Base-by-base conservation (phyloP, 129 eudicot species). In the Saposhnikovia divaricata region DNA sequence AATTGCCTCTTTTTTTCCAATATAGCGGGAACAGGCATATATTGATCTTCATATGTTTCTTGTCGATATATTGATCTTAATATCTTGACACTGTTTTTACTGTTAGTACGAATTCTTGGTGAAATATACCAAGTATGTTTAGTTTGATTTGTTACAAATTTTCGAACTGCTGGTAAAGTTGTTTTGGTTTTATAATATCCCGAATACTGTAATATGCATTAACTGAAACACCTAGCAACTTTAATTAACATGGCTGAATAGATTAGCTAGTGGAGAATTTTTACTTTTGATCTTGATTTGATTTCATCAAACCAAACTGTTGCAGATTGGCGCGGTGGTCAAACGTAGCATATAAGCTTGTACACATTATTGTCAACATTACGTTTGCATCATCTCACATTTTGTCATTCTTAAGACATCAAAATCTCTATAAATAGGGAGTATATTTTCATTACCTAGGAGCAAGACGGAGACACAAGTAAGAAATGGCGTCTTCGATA, bases 381-480 rank as follows among this genome's bases (percentile, higher is more conserved):
- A 70, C 46, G 25, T 70, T 38, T 38, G 75, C 25, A 70, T 18
- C 1, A 38, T 2, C 13, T 70, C 75, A 70, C 75, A 70, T 18
- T 14, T 1, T 70, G 75, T 70, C 46, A 70, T 37, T 1, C 11
- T 1, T 18, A 69, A 13, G 74, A 37, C 21, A 28, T 69, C 44
- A 37, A 47, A 34, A 18, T 27, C n/a, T 70, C 47, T 6, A 70
- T 31, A 70, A 70, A 70, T 71, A 71, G 75, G 46, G 13, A 37
- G 45, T 19, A 0, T 18, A 2, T 13, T 38, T 70, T 0, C 25
- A 15, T 70, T 69, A 1, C 23, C 39, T 12, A 5, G 42, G 19
- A 70, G n/a, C 75, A 71, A 71, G 75, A 70, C 74, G 38, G 44
- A 37, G 46, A 38, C 27, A 38, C 74, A 38, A 71, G 46, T 37